These are phyloP conservation scores for Verticillium nubilum DNA, from an alignment of 2,329 filamentous ascomycete genomes.

Conservation along the genomic window DNA sequence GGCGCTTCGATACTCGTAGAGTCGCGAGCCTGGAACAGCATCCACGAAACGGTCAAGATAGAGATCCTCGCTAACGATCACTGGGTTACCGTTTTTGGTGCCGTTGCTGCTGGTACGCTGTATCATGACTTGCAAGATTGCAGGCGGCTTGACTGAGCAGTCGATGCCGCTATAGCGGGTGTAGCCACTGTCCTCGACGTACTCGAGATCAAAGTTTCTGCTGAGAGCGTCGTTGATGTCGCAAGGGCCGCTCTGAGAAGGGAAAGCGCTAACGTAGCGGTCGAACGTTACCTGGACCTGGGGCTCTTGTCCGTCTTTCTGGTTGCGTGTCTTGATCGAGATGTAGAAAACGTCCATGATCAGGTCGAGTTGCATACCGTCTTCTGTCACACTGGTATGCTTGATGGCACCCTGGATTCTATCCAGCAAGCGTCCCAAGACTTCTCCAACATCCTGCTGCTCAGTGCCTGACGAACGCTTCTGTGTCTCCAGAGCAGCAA, in stretches of 20 bases:
- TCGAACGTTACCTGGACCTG: slow-evolving; percentile 44
- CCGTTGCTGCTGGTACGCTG: slow-evolving; percentile 73
- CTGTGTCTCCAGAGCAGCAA: slow-evolving; percentile 38
- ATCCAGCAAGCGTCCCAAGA: slow-evolving; percentile 87
- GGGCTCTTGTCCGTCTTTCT: slow-evolving; percentile 23
- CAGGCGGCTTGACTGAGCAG: slow-evolving; percentile 54
- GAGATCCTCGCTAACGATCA: slow-evolving; percentile 74
- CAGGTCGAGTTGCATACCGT: slow-evolving; percentile 74
- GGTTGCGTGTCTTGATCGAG: slow-evolving; percentile 38
- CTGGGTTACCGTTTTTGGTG: slow-evolving; percentile 70
- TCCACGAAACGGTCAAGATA: slow-evolving; percentile 89
- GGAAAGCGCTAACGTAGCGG: slow-evolving; percentile 56
- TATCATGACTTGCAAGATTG: slow-evolving; percentile 83
- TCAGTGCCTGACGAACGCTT: slow-evolving; percentile 48
- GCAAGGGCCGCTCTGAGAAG: slow-evolving; percentile 40
- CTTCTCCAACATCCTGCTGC: slow-evolving; percentile 94
- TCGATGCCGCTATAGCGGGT: slow-evolving; percentile 63
- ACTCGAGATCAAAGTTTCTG: slow-evolving; percentile 75
- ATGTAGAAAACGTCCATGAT: slow-evolving; percentile 69
- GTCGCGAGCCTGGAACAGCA: slow-evolving; percentile 49
- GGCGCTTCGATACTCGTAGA: slow-evolving; percentile 60
- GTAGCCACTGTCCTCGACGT: slow-evolving; percentile 60
- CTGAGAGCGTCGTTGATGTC: slow-evolving; percentile 83
- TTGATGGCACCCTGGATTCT: slow-evolving; percentile 85
- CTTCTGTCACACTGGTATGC: slow-evolving; percentile 54